phyloP scores from a whole-genome alignment of 495 filamentous ascomycete species.

The Thozetella sp. region DNA sequence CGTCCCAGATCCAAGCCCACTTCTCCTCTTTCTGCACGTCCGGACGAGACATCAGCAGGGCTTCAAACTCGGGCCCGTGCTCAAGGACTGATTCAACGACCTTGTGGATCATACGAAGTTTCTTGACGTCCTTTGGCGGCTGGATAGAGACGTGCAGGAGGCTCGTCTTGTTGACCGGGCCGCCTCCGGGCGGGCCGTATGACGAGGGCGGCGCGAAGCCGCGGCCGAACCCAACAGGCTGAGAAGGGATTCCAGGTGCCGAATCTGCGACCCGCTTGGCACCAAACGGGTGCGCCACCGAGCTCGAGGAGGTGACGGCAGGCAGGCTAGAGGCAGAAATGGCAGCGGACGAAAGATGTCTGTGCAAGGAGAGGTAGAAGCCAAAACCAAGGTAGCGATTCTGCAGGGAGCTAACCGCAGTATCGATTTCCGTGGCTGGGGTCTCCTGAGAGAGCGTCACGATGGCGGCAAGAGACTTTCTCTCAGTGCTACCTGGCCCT shows the following conservation, averaged over 20 bases:
- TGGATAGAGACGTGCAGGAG: conserved; percentile 73
- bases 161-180: conserved; percentile 42
- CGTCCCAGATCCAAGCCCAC: conserved; percentile 95
- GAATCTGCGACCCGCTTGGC: conserved; percentile 67
- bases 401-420: conserved; percentile 74
- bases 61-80: conserved; percentile 88
- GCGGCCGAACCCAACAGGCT: conserved; percentile 63
- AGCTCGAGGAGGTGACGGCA: conserved; percentile 49
- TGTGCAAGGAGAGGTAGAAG: conserved; percentile 77
- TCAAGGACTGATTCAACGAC: conserved; percentile 78
- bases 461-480: conserved; percentile 81
- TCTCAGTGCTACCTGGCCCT: conserved; percentile 55
- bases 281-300: conserved; percentile 75
- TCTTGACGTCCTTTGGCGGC: conserved; percentile 75
- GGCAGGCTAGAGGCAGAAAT: conserved; percentile 54
- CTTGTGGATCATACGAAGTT: conserved; percentile 84
- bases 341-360: conserved; percentile 84
- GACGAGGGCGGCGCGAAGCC: conserved; percentile 83
- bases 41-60: conserved; percentile 82
- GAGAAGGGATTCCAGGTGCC: conserved; percentile 51
- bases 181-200: conserved; percentile 50
- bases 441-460: conserved; percentile 85
- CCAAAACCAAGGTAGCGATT: conserved; percentile 88
- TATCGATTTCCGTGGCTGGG: conserved; percentile 82
- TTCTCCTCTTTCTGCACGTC: conserved; percentile 81